Conservation (phyloP, 2,329 filamentous ascomycete genomes). For the Hysterium pulicare region DNA sequence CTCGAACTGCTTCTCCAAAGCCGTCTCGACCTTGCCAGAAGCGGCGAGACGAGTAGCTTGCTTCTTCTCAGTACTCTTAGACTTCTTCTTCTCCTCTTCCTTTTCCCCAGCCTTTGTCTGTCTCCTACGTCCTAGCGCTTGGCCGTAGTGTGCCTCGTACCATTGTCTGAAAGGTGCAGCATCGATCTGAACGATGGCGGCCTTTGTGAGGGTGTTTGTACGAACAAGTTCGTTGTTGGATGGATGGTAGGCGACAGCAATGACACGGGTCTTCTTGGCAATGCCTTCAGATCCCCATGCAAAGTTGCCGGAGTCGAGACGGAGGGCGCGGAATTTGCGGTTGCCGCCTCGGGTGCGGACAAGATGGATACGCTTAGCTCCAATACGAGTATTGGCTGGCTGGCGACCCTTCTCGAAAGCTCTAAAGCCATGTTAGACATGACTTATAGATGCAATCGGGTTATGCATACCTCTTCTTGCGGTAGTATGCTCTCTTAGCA, state of each 20-base stretch:
- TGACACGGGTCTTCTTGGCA: constrained; percentile 98
- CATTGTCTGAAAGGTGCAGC: constrained; percentile 98
- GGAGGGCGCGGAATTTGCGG: constrained; percentile 99
- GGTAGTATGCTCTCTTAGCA: constrained; percentile 71
- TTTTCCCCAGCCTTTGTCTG: constrained; percentile 74
- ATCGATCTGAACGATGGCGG: constrained; percentile 97
- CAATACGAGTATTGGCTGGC: constrained; percentile 99
- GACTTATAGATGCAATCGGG: constrained; percentile 66
- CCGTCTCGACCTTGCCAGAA: constrained; percentile 85
- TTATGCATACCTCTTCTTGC: constrained; percentile 60
- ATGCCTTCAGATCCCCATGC: constrained; percentile 97
- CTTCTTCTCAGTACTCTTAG: constrained; percentile 94
- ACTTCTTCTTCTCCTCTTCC: constrained; percentile 89
- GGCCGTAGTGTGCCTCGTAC: constrained; percentile 99
- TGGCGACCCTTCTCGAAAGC: constrained; percentile 99
- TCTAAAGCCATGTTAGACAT: constrained; percentile 67
- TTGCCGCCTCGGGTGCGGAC: constrained; percentile 97
- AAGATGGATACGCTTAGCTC: constrained; percentile 91
- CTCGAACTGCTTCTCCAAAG: constrained; percentile 98
- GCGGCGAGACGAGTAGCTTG: constrained; percentile 80
- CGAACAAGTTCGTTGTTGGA: constrained; percentile 99
- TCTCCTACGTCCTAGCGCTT: constrained; percentile 81
- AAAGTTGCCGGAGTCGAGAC: constrained; percentile 99
- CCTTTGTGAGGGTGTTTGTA: constrained; percentile 99
- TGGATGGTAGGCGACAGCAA: constrained; percentile 96